These are phyloP conservation scores for Davidsoniella australis DNA, from an alignment of 2,329 filamentous ascomycete species.

Conservation along the genomic window DNA sequence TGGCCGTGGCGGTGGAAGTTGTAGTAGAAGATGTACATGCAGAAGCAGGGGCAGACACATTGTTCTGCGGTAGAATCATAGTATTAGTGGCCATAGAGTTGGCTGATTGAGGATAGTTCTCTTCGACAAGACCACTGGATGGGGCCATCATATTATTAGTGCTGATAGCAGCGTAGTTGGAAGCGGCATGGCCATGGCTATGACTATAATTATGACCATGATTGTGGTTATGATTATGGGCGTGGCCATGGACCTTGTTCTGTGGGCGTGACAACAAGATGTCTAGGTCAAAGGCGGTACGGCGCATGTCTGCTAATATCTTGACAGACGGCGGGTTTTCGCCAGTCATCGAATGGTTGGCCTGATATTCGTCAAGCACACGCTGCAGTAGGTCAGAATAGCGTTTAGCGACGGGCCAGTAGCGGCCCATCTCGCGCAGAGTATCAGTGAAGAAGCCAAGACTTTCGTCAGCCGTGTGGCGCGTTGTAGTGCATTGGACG, in stretches of 20 bases:
- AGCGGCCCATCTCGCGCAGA: slow-evolving; percentile 59
- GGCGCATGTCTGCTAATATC: slow-evolving; percentile 80
- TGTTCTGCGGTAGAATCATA: background rate
- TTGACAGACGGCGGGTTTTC: slow-evolving; percentile 68
- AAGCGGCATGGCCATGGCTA: slow-evolving; percentile 19
- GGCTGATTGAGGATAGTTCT: background rate
- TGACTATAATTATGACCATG: background rate
- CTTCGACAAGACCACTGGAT: background rate
- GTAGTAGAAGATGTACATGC: slow-evolving; percentile 18
- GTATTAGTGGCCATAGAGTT: background rate
- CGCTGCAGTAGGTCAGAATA: slow-evolving; percentile 67
- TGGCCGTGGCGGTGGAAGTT: slow-evolving; percentile 48
- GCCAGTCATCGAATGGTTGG: slow-evolving; percentile 57
- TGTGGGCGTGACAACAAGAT: slow-evolving; percentile 77
- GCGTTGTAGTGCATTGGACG: slow-evolving; percentile 80
- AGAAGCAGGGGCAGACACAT: too few relatives aligned
- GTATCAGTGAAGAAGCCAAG: slow-evolving; percentile 71
- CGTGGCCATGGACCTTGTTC: background rate
- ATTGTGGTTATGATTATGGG: background rate
- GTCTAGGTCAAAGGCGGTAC: slow-evolving; percentile 79
- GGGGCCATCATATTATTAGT: background rate
- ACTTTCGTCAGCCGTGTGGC: slow-evolving; percentile 63
- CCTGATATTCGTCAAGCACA: slow-evolving; percentile 71
- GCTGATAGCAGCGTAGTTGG: background rate
- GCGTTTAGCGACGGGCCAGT: slow-evolving; percentile 72